Evolutionary conservation across 768 basidiomycete genomes (phyloP).

Genomic region (Leccinum barrowsii): DNA sequence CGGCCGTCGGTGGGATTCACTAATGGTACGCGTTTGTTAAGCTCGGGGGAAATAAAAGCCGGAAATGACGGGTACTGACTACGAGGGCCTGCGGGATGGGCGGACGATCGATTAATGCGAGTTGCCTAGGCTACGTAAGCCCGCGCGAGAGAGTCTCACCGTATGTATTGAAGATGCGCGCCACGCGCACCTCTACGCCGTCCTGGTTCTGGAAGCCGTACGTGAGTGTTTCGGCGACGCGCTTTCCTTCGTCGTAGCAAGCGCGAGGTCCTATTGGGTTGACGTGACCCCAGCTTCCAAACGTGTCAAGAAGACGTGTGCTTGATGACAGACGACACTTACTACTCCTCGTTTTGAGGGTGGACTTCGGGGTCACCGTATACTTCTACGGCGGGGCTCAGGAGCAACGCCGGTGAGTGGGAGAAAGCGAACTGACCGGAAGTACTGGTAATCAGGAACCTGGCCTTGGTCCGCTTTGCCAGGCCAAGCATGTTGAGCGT

Average conservation of each 20-base stretch:
- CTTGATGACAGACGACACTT: conserved; percentile 28
- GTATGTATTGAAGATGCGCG: conserved; percentile 98
- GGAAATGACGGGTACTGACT: conserved; percentile 48
- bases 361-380: conserved; percentile 99
- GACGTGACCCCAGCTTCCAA: conserved; percentile 88
- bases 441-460: conserved; percentile 94
- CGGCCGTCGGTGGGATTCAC: conserved; percentile 98
- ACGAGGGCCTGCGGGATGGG: conserved; percentile 45
- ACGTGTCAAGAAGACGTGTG: conserved; percentile 15
- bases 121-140: background rate
- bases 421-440: conserved; percentile 57
- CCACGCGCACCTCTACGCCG: conserved; percentile 92
- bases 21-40: conserved; percentile 28
- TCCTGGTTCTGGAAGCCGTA: conserved; percentile 96
- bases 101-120: background rate
- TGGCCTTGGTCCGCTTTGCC: conserved; percentile 94
- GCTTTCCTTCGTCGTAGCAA: conserved; percentile 99
- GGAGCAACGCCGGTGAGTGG: background rate
- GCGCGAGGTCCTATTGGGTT: conserved; percentile 98
- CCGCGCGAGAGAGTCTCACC: conserved; percentile 37
- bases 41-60: conserved; percentile 4
- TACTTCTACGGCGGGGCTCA: conserved; percentile 57
- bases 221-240: conserved; percentile 95
- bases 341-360: conserved; percentile 96
- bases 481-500: conserved; percentile 98